These are phyloP conservation scores for Fusarium brevicatenulatum DNA, from an alignment of 2,329 filamentous ascomycete species.

Conservation along the genomic window DNA sequence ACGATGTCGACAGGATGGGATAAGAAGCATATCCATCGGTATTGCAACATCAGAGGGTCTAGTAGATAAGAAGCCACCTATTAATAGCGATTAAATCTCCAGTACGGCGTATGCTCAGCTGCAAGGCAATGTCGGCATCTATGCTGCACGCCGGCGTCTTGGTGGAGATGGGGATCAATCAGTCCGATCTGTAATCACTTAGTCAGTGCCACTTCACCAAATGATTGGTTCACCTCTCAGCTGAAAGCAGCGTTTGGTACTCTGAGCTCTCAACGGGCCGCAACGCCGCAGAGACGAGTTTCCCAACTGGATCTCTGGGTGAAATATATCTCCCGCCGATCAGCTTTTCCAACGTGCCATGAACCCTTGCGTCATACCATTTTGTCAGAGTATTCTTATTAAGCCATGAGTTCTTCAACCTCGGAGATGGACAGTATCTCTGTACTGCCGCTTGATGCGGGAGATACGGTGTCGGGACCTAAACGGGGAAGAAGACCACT, in stretches of 20 bases:
- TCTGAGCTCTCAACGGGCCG: neutral
- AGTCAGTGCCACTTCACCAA: neutral
- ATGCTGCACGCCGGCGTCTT: neutral
- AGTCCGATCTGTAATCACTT: neutral
- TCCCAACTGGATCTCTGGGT: neutral
- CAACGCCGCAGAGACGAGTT: neutral
- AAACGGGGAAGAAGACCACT: conserved; percentile 2
- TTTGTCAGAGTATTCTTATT: neutral
- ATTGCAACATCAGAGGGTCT: neutral
- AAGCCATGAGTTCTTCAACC: neutral
- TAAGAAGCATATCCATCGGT: neutral
- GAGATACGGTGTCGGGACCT: neutral
- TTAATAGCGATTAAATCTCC: rapidly evolving
- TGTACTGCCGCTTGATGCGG: neutral
- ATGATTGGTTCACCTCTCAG: neutral
- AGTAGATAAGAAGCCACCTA: neutral
- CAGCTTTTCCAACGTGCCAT: neutral
- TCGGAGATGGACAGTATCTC: neutral
- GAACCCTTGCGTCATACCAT: neutral
- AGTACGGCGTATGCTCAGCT: no score
- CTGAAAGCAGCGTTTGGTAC: neutral
- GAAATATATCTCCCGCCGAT: neutral
- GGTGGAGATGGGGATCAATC: neutral
- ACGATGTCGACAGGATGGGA: neutral
- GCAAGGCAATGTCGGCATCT: neutral